Evolutionary conservation across 768 basidiomycete genomes (phyloP), one percentile per base, ranked within the genome.

Genomic region (Lentinula guzmanii): DNA sequence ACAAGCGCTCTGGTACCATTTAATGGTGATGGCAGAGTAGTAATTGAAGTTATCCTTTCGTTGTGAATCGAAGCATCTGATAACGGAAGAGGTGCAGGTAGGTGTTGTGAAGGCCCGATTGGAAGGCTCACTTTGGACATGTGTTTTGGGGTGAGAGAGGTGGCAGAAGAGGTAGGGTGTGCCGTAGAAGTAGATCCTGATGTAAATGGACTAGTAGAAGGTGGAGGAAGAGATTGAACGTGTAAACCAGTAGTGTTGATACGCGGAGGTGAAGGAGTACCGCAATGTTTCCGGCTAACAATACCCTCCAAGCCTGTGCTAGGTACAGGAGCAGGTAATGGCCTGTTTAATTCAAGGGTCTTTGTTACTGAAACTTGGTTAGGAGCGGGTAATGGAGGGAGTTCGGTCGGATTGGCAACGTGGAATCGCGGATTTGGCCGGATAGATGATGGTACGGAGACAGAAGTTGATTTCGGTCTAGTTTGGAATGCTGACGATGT

Each of bases 381-480:
- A 11, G 31, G 31, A 9, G 45, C 35, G 5, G 46, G 31, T 34
- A n/a, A 37, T 33, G 41, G 21, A 59, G 43, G 15, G 9, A n/a
- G 18, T 41, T 59, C 58, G 34, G 58, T 59, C 11, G 58, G 58
- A 48, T 59, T 59, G 58, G 58, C 28, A 51, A 59, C 48, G 48
- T 59, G 58, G 15, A 59, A 59, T 16, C 58, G 58, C 45, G 58
- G 58, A 39, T 43, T 58, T 58, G 56, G 56, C 56, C 56, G 56
- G 33, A 24, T 1, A 21, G 56, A 37, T 41, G 54, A 56, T 56
- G 54, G 2, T 18, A 37, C 34, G 41, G 54, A 56, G 37, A 28
- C 41, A 37, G 54, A 56, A 41, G 37, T 56, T 39, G 54, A 56
- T 24, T 43, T 39, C 45, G 31, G 21, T 34, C 42, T 39, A 35